These are phyloP conservation scores for Fusarium udum DNA, from an alignment of 2,329 filamentous ascomycete genomes.

Conservation along the genomic window DNA sequence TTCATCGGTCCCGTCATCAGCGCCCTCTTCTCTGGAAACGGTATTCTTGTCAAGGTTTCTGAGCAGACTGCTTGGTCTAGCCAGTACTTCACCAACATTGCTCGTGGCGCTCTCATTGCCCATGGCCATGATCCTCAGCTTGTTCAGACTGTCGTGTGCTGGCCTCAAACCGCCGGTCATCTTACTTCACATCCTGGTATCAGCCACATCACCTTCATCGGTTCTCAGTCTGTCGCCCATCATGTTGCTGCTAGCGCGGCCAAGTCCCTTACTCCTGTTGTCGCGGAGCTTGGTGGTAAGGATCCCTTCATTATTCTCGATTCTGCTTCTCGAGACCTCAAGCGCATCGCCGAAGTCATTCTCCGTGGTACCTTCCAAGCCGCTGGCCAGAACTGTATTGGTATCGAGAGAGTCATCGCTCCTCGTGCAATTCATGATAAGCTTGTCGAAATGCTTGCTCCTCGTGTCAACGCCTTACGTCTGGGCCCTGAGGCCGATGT, in stretches of 20 bases:
- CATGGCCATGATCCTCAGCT: slow-evolving; percentile 86
- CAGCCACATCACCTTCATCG: slow-evolving; percentile 94
- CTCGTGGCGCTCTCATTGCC: slow-evolving; percentile 78
- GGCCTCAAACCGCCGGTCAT: slow-evolving; percentile 82
- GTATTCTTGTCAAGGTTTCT: slow-evolving; percentile 90
- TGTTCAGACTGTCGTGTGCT: slow-evolving; percentile 86
- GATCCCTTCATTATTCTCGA: slow-evolving; percentile 92
- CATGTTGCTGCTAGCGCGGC: slow-evolving; percentile 88
- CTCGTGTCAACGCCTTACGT: slow-evolving; percentile 77
- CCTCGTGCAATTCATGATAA: slow-evolving; percentile 78
- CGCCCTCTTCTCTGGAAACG: slow-evolving; percentile 90
- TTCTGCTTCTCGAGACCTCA: slow-evolving; percentile 72
- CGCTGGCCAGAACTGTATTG: slow-evolving; percentile 96
- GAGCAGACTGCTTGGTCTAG: slow-evolving; percentile 97
- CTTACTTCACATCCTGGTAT: slow-evolving; percentile 87
- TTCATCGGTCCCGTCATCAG: slow-evolving; percentile 91
- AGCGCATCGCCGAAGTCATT: slow-evolving; percentile 80
- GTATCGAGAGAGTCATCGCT: slow-evolving; percentile 91
- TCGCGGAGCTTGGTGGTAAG: slow-evolving; percentile 93
- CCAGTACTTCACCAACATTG: slow-evolving; percentile 81
- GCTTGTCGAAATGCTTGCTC: slow-evolving; percentile 75
- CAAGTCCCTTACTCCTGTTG: slow-evolving; percentile 84
- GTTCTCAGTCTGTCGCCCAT: slow-evolving; percentile 85
- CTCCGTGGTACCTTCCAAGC: slow-evolving; percentile 95
- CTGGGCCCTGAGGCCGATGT: slow-evolving; percentile 83